A percentile compares a stretch with the other conserved stretches of the same genome.
Conservation (phyloP, 257 asterid species). For the Dorcoceras hygrometricum region DNA sequence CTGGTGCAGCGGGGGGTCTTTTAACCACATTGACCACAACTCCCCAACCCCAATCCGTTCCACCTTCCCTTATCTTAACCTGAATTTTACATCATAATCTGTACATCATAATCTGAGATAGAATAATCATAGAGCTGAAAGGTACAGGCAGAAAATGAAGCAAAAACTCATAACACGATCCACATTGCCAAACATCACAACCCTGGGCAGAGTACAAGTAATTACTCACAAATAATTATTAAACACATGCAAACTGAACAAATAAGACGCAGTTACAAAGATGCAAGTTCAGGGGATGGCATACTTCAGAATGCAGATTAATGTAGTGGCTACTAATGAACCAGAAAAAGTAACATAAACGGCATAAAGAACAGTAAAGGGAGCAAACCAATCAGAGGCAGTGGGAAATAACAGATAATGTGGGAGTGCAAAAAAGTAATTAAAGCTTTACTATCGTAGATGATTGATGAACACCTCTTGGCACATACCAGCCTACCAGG, state of each 20-base stretch:
- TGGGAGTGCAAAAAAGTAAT: background rate
- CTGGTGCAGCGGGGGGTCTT: conserved; percentile 53
- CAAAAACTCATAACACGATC: no score
- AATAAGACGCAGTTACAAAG: conserved; percentile 18
- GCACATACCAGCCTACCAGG: conserved; percentile 94
- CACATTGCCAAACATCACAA: conserved; percentile 7
- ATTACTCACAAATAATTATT: conserved; percentile 16
- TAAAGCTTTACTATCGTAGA: background rate
- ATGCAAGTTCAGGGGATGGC: background rate
- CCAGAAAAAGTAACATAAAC: background rate
- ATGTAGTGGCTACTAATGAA: conserved; percentile 3
- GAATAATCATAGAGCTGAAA: conserved; percentile 2
- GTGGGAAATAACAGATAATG: background rate
- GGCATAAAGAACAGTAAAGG: background rate
- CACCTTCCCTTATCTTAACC: conserved; percentile 93
- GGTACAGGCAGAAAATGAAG: background rate
- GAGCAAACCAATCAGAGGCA: conserved; percentile 18
- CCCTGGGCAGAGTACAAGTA: background rate
- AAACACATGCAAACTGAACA: conserved; percentile 17
- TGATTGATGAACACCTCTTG: background rate
- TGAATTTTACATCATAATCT: conserved; percentile 35
- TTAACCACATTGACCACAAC: conserved; percentile 93
- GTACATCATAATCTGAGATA: conserved; percentile 24
- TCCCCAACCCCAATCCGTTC: conserved; percentile 99
- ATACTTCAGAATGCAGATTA: conserved; percentile 11